Conservation (phyloP, 208 protist species). For the Trypanosoma platydactyli region DNA sequence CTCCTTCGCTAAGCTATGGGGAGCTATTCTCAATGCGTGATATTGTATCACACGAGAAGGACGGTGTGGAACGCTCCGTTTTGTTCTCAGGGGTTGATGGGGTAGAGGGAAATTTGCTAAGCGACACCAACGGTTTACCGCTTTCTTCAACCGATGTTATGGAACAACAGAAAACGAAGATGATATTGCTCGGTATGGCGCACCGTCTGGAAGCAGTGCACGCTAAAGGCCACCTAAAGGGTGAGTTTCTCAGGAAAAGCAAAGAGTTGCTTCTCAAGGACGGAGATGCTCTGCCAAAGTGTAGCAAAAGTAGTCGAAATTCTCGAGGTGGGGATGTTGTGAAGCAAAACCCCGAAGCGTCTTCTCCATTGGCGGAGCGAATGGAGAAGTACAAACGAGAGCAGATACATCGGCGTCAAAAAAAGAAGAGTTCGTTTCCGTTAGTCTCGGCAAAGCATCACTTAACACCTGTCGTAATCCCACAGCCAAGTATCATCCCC, state of each 20-base stretch:
- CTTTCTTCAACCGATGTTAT: background rate
- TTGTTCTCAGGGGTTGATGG: background rate
- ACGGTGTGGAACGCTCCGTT: background rate
- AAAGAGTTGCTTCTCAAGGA: slow-evolving; percentile 4
- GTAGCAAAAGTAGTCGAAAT: background rate
- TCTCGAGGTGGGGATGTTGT: background rate
- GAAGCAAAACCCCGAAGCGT: slow-evolving; percentile 15
- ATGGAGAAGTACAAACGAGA: slow-evolving; percentile 25
- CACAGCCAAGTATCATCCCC: slow-evolving; percentile 20
- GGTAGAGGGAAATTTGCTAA: background rate
- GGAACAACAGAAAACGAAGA: background rate
- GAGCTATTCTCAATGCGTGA: background rate
- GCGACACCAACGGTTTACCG: background rate
- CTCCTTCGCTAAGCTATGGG: background rate
- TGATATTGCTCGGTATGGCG: slow-evolving; percentile 7
- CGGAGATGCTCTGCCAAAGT: background rate
- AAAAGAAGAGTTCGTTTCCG: slow-evolving; percentile 21
- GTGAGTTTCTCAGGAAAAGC: background rate
- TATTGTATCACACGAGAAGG: background rate
- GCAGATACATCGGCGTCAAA: background rate
- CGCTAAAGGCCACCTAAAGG: background rate
- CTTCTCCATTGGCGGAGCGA: slow-evolving; percentile 12
- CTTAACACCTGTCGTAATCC: slow-evolving; percentile 53
- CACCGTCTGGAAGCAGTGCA: slow-evolving; percentile 14
- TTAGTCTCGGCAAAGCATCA: slow-evolving; percentile 41